Base-by-base conservation (phyloP, 345 rosid species). In the Gynandropsis gynandra region DNA sequence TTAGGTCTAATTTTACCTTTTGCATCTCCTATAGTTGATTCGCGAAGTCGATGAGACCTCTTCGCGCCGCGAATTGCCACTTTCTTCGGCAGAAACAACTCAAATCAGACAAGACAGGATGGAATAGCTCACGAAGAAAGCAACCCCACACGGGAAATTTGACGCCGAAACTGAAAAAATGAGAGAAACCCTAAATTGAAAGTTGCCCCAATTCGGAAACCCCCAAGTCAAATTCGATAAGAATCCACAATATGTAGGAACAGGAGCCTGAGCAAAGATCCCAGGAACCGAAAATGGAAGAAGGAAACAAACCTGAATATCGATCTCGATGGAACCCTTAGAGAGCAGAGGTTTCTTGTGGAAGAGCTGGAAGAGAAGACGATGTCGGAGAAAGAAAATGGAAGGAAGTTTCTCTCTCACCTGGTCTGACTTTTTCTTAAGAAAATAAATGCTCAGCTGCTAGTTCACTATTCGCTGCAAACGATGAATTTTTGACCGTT, bases 181-280 rank as follows among this genome's bases (percentile, higher is more conserved):
- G 27, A 46, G 6, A 43, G 61, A 54, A 59, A 59, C 70, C 70
- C 70, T 66, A 66, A 60, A 46, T 58, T 10, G 12, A 16, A 47
- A 46, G 42, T 59, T 56, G 46, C 56, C 56, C 56, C 35, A 52
- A 46, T 20, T 58, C 60, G 50, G 54, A 52, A 47, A 27, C 29
- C 10, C 49, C 45, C 21, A 65, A 47, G 59, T 24, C 29, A 24
- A 24, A 58, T 32, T 63, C 60, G 54, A 27, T 43, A 58, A 40
- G 20, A 43, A 46, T 13, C 37, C 58, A 58, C 33, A 58, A 46
- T 7, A 32, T 20, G 31, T 52, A 36, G 17, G 39, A 38, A 32
- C 21, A 46, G 59, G 39, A 42, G 39, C 47, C 15, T 24, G 45
- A 59, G 31, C 17, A 58, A 46, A 8, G 10, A 56, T 11, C 21